Base-by-base conservation (phyloP, 139 green algal genomes). In the Marvania coccoides region DNA sequence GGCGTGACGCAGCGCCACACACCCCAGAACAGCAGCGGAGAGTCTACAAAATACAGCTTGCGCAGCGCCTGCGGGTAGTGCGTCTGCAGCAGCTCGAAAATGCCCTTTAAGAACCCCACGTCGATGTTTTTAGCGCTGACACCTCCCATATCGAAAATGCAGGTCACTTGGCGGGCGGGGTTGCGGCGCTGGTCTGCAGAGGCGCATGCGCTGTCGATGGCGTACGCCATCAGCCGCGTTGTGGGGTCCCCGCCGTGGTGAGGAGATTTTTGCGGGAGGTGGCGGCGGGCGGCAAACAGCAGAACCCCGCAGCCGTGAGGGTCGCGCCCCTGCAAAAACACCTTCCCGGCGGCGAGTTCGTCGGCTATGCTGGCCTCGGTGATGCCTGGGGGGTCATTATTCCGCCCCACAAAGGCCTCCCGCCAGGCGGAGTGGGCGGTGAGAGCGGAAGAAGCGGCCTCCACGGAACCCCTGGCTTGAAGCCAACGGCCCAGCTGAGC, bases 1-100 rank as follows among this genome's bases (percentile, higher is more conserved):
- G 85, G 77, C 10, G 14, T 40, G 5, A 89, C 77, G 9, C 84
- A 14, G 38, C 79, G 67, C 85, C 85, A 91, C n/a, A 88, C 45
- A 5, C 65, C 71, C 48, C 67, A 85, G 70, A 91, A 91, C 10
- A 91, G 45, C 13, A 79, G 77, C 14, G 84, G 84, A 1, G 78
- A 77, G 58, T 88, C 79, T 28, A 89, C 56, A 24, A 88, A 82
- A 65, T 70, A 86, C 19, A 85, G 67, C 19, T 45, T 56, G 13
- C 29, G 34, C 10, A 91, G 67, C 35, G 75, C 67, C 72, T 88
- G 72, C 0, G 80, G 78, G 59, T 82, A 87, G 70, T 89, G 79
- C 7, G 54, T 26, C 62, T 84, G 70, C 46, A 88, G 77, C 28
- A 88, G 33, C n/a, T 83, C 74, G 61, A 88, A 86, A 10, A 88